phyloP scores from a whole-genome alignment of 148 eudicot genomes.

The Pouteria glomerata region DNA sequence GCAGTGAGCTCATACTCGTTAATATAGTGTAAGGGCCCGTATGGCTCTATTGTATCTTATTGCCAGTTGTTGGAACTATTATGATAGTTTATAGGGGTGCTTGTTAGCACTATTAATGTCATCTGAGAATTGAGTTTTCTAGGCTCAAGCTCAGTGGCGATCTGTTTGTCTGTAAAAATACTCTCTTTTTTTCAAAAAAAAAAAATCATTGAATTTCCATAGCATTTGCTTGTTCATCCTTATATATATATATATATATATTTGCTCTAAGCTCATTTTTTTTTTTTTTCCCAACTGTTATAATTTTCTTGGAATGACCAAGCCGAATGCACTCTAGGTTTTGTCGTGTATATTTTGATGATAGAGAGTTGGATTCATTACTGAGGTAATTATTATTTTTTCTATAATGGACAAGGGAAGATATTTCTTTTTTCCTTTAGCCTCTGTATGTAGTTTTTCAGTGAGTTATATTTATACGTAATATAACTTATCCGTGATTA shows the following conservation, averaged over 20 bases:
- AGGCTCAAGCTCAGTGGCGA: conserved; percentile 5
- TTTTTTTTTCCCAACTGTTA: too few relatives aligned
- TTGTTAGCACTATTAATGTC: neutral
- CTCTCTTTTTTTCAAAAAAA: neutral
- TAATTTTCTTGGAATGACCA: too few relatives aligned
- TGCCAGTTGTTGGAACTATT: neutral
- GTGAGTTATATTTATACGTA: too few relatives aligned
- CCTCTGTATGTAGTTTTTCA: too few relatives aligned
- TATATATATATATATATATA: neutral
- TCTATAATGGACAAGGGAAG: too few relatives aligned
- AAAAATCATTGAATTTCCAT: neutral
- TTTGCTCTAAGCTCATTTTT: too few relatives aligned
- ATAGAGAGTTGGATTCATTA: too few relatives aligned
- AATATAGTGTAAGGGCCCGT: neutral
- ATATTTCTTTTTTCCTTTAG: too few relatives aligned
- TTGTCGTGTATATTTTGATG: too few relatives aligned
- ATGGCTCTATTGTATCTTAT: conserved; percentile 1
- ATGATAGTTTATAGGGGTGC: conserved; percentile 9
- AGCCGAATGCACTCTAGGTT: too few relatives aligned
- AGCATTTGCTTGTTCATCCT: neutral
- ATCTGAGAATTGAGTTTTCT: neutral
- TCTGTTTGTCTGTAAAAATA: neutral
- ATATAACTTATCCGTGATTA: too few relatives aligned
- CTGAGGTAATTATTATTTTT: too few relatives aligned
- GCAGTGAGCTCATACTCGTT: conserved; percentile 15